Percentiles rank a stretch among this genome's conserved stretches.
phyloP scores from a whole-genome alignment of 768 basidiomycete genomes.

The Ramaria sp. region DNA sequence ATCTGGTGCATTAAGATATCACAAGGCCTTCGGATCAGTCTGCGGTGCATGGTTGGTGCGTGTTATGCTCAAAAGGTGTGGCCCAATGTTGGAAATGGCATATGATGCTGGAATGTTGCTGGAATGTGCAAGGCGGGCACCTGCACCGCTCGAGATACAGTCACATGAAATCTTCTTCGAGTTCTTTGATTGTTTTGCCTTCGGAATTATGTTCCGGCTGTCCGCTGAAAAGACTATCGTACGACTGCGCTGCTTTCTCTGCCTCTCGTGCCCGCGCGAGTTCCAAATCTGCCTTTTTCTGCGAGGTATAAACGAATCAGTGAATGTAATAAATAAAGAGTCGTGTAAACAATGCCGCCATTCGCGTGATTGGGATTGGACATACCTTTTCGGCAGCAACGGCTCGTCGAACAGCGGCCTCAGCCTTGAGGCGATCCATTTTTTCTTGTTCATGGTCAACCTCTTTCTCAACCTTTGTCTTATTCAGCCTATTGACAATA shows the following conservation, averaged over 20 bases:
- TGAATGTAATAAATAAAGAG: neutral
- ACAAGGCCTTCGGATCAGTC: too few relatives aligned
- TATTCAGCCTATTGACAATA: constrained; percentile 88
- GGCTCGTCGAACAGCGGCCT: constrained; percentile 51
- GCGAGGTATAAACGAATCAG: neutral
- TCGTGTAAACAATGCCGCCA: neutral
- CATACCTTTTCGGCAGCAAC: constrained; percentile 60
- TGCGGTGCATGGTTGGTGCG: neutral
- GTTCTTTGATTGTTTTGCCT: constrained; percentile 55
- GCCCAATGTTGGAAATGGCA: too few relatives aligned
- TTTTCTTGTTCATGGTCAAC: constrained; percentile 90
- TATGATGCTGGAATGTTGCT: too few relatives aligned
- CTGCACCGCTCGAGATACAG: neutral
- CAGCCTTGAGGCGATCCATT: constrained; percentile 70
- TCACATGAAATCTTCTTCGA: constrained; percentile 89
- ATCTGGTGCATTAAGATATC: too few relatives aligned
- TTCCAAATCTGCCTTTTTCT: constrained; percentile 77
- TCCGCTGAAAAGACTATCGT: constrained; percentile 67
- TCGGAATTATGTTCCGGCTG: constrained; percentile 44
- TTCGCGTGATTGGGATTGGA: neutral
- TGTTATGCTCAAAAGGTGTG: neutral
- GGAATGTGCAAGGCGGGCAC: too few relatives aligned
- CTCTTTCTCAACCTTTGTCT: constrained; percentile 75
- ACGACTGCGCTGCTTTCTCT: constrained; percentile 81
- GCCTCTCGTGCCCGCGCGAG: constrained; percentile 68